Percentiles rank a stretch among this genome's conserved stretches.
phyloP scores from a whole-genome alignment of 2,329 filamentous ascomycete species.

The Alternaria sp. region DNA sequence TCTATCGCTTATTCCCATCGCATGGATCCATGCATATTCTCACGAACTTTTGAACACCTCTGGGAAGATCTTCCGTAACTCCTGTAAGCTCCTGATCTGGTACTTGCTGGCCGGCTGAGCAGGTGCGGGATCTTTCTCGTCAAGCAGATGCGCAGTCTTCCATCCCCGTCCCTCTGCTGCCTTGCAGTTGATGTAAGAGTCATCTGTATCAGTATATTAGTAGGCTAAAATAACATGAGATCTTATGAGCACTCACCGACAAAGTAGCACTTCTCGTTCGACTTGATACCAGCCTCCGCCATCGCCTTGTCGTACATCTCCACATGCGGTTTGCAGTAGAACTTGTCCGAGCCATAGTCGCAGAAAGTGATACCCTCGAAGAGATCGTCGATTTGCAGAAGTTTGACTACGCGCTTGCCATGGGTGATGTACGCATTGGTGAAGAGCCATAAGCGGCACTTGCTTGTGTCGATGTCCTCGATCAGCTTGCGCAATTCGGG shows the following conservation, averaged over 20 bases:
- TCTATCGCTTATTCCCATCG: background rate
- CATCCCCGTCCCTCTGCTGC: conserved; percentile 82
- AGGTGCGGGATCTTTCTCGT: conserved; percentile 72
- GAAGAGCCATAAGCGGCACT: conserved; percentile 90
- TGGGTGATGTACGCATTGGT: conserved; percentile 96
- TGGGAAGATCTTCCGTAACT: conserved; percentile 78
- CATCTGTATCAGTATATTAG: conserved; percentile 64
- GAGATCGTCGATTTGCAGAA: conserved; percentile 82
- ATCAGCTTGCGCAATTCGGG: conserved; percentile 76
- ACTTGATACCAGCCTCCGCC: conserved; percentile 75
- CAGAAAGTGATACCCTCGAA: conserved; percentile 97
- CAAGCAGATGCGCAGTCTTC: conserved; percentile 85
- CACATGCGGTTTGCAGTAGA: conserved; percentile 85
- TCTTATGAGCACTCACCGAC: conserved; percentile 69
- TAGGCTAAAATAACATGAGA: background rate
- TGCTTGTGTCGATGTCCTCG: conserved; percentile 79
- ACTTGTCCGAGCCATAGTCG: conserved; percentile 75
- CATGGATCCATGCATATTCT: background rate
- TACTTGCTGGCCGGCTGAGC: conserved; percentile 70
- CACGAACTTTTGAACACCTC: conserved; percentile 76
- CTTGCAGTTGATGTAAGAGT: conserved; percentile 82
- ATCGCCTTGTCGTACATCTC: conserved; percentile 91
- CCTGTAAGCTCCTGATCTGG: conserved; percentile 76
- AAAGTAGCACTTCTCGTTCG: conserved; percentile 81
- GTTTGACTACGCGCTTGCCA: conserved; percentile 77